Base-by-base conservation (phyloP, 768 basidiomycete genomes). In the Gymnopilus junonius region DNA sequence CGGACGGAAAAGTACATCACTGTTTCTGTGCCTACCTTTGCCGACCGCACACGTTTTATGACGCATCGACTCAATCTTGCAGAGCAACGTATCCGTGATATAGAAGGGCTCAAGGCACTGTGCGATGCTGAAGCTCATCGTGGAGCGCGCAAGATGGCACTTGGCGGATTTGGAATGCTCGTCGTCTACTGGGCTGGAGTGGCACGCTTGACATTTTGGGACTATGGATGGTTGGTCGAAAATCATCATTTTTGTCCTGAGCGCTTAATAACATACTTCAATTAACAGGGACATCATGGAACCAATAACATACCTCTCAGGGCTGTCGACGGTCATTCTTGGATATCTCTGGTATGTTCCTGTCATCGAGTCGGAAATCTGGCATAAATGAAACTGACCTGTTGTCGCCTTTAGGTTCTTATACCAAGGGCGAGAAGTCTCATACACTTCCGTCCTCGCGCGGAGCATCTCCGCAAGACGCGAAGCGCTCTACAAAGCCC, bases 241-340 rank as follows among this genome's bases (percentile, higher is more conserved):
- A n/a, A 59, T n/a, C 12, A 31, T 11, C 8, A n/a, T 46, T 15
- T 45, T 25, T 14, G n/a, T 39, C 7, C 34, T 25, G 34, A 46
- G n/a, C 14, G 12, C 4, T 15, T n/a, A 40, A 34, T 20, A n/a
- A 35, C 12, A 15, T 29, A 56, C 20, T 5, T 61, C 46, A n/a
- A 32, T 27, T 17, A 7, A n/a, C 70, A 82, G 83, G 84, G 87
- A 89, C 65, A 73, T 88, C 4, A 90, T 90, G 87, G 88, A 90
- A 69, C 89, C 89, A 0, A 79, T 89, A 42, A 90, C 86, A 3
- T 88, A 88, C 70, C 76, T 89, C n/a, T 87, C 85, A 15, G 86
- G 86, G 4, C 72, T 89, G 7, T 83, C 84, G 0, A 87, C 81
- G 8, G 86, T 89, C 59, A 82, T 88, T 39, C 78, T 83, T n/a